These are phyloP conservation scores for Chlorociboria aeruginascens DNA, from an alignment of 495 filamentous ascomycete species.

Conservation along the genomic window DNA sequence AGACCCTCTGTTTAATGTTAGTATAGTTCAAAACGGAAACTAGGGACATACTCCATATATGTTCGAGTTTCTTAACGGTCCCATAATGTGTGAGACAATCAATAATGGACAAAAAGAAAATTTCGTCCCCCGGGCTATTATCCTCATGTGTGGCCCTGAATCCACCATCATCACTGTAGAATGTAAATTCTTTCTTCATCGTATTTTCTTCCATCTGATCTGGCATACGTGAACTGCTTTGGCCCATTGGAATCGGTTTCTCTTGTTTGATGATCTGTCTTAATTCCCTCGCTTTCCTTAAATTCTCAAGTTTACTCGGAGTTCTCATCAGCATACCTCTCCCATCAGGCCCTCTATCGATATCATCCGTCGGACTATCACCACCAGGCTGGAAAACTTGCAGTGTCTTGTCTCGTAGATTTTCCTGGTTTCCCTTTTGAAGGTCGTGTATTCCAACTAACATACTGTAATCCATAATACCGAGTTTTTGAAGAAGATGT, in stretches of 20 bases:
- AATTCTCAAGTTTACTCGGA: constrained; percentile 87
- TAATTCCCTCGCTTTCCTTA: constrained; percentile 82
- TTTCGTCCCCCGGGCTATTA: constrained; percentile 71
- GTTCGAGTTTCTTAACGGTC: constrained; percentile 14
- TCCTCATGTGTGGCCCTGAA: constrained; percentile 90
- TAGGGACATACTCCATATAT: constrained; percentile 14
- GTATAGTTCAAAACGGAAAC: constrained; percentile 4
- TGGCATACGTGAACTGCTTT: constrained; percentile 75
- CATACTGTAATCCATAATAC: constrained; percentile 99
- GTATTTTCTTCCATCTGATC: constrained; percentile 63
- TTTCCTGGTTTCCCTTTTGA: constrained; percentile 83
- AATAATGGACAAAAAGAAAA: constrained; percentile 97
- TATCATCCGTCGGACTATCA: constrained; percentile 40
- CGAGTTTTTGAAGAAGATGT: constrained; percentile 65
- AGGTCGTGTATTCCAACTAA: constrained; percentile 90
- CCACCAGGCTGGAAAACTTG: constrained; percentile 92
- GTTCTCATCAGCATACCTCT: constrained; percentile 57
- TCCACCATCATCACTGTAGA: constrained; percentile 90
- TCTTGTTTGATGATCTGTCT: constrained; percentile 86
- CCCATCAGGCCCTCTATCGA: constrained; percentile 25
- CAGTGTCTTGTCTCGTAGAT: constrained; percentile 86
- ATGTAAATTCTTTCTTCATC: constrained; percentile 43
- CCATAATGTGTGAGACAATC: constrained; percentile 79
- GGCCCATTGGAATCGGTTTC: constrained; percentile 80
- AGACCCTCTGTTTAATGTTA: constrained; percentile 82